Conservation (phyloP, 2,329 filamentous ascomycete genomes). For the Trichocomaceae sp. region DNA sequence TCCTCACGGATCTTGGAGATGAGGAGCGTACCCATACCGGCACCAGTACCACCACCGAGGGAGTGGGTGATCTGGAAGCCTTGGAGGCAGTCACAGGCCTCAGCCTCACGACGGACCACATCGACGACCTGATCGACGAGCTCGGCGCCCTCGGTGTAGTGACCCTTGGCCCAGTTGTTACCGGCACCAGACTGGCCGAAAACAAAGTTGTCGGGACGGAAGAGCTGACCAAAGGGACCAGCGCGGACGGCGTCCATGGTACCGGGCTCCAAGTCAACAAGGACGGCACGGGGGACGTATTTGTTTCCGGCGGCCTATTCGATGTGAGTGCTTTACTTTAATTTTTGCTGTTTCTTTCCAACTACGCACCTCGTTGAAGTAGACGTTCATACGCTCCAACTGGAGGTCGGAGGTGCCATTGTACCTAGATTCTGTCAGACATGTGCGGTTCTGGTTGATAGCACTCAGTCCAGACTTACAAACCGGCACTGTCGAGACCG, state of each 20-base stretch:
- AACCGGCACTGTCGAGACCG: slow-evolving; percentile 93
- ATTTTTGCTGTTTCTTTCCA: slow-evolving; percentile 3
- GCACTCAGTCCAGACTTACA: slow-evolving; percentile 56
- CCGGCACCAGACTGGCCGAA: slow-evolving; percentile 99
- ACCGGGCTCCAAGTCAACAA: slow-evolving; percentile 98
- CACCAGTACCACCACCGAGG: slow-evolving; percentile 99
- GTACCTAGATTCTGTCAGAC: slow-evolving; percentile 55
- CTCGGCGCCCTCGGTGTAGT: slow-evolving; percentile 99
- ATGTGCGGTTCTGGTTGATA: slow-evolving; percentile 13
- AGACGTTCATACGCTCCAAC: slow-evolving; percentile 99
- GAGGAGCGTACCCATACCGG: slow-evolving; percentile 98
- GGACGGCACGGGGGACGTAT: slow-evolving; percentile 97
- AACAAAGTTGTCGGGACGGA: slow-evolving; percentile 99
- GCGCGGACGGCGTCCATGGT: slow-evolving; percentile 99
- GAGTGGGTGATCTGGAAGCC: slow-evolving; percentile 99
- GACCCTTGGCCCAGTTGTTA: slow-evolving; percentile 99
- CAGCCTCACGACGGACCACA: slow-evolving; percentile 96
- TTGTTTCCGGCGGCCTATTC: slow-evolving; percentile 87
- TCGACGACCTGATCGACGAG: slow-evolving; percentile 97
- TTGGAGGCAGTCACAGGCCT: slow-evolving; percentile 98
- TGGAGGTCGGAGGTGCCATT: slow-evolving; percentile 97
- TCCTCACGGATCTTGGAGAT: slow-evolving; percentile 99
- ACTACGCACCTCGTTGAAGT: slow-evolving; percentile 79
- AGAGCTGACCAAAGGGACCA: slow-evolving; percentile 96
- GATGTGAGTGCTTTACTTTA: background rate